Base-by-base conservation (phyloP, 2,329 filamentous ascomycete genomes). In the Proliferodiscus dingleyae region DNA sequence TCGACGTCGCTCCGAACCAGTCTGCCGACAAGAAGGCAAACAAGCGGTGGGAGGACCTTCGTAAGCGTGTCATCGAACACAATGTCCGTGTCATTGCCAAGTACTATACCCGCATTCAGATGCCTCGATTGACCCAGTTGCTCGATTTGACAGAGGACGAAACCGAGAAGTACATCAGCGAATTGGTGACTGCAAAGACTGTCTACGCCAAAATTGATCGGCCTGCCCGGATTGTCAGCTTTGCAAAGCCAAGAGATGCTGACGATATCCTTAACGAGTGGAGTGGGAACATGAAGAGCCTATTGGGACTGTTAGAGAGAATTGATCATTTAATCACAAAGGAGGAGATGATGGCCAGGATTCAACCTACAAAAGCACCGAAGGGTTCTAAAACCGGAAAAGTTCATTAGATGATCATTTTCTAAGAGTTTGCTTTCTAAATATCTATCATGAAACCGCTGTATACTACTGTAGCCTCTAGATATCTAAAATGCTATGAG, bases 281-380 rank as follows among this genome's bases (percentile, higher is more conserved):
- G 93, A 95, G 89, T 66, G 85, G 87, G 61, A 95, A 96, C 68
- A 97, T 95, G 89, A 95, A 93, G 83, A 90, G 84, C 63, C 70
- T 95, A 60, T 70, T 95, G 55, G 89, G 88, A 9, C 71, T 91
- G 45, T 65, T 95, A 63, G 89, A 95, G 75, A 79, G 89, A 53
- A 94, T 98, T 51, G 93, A 98, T 64, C 93, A 98, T 68, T 75
- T 98, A 61, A 98, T 98, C 63, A 98, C 94, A 45, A 97, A 97
- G 77, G 93, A 98, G 71, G 93, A 98, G 76, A 98, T 98, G 93
- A 98, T 98, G 93, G 93, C 93, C 32, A 80, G 90, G 49, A 97
- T 98, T 61, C 85, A 93, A 67, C 88, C 88, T 5, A 74, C n/a
- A n/a, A n/a, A n/a, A n/a, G n/a, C n/a, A n/a, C n/a, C 54, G 5